Conservation (phyloP, 805 yeast genomes). For the Maudiozyma turicensis region DNA sequence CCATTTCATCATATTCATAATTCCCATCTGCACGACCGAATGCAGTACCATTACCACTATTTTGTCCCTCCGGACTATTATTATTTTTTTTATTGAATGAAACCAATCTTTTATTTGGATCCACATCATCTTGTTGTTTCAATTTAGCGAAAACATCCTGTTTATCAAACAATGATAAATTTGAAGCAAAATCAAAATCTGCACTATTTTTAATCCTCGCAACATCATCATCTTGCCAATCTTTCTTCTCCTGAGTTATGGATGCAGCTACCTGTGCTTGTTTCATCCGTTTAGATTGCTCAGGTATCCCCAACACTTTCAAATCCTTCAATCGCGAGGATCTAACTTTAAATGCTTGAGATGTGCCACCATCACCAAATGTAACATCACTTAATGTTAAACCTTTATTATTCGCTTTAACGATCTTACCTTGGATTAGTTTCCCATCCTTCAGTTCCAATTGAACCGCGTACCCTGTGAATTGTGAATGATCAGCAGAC, state of each 20-base stretch:
- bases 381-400: constrained; percentile 33
- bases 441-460: constrained; percentile 35
- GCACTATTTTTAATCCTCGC: constrained; percentile 37
- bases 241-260: constrained; percentile 9
- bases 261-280: constrained; percentile 3
- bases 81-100: constrained; percentile 52
- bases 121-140: constrained; percentile 50
- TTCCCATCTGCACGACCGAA: constrained; percentile 25
- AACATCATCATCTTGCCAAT: constrained; percentile 44
- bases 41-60: not conserved
- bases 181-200: constrained; percentile 82
- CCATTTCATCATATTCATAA: constrained; percentile 66
- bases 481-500: constrained; percentile 28
- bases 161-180: constrained; percentile 75
- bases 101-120: constrained; percentile 56
- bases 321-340: constrained; percentile 29
- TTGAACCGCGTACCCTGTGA: constrained; percentile 39
- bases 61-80: not conserved
- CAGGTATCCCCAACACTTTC: constrained; percentile 23
- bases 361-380: constrained; percentile 24
- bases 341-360: constrained; percentile 28
- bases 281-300: constrained; percentile 6
- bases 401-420: constrained; percentile 33
- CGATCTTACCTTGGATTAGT: constrained; percentile 33
- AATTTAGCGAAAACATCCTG: constrained; percentile 69